phyloP scores from a whole-genome alignment of 257 asterid species.

The Gentiana straminea region DNA sequence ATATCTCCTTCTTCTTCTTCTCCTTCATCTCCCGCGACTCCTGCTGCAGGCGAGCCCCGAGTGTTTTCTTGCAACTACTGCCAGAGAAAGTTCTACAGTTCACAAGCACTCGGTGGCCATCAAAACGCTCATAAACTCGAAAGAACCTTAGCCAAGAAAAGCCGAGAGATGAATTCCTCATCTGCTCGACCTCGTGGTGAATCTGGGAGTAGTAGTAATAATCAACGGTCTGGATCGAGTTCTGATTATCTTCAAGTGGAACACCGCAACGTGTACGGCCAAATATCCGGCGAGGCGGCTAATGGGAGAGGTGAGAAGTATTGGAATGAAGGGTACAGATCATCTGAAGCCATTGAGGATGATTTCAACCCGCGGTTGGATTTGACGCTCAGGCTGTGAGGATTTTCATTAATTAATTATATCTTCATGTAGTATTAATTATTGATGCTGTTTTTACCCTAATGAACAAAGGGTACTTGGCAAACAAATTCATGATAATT shows the following conservation, averaged over 20 bases:
- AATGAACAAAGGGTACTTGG: too few relatives aligned
- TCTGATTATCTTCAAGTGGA: neutral
- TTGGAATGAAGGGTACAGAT: conserved; percentile 20
- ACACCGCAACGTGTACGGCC: conserved; percentile 7
- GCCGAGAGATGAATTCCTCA: conserved; percentile 47
- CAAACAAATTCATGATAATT: too few relatives aligned
- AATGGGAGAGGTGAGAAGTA: conserved; percentile 23
- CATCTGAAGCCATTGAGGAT: conserved; percentile 34
- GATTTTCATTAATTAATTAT: neutral
- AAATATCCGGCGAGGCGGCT: conserved; percentile 9
- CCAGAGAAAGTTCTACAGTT: conserved; percentile 63
- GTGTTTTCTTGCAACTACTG: conserved; percentile 80
- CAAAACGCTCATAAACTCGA: conserved; percentile 89
- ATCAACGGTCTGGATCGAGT: conserved; percentile 12
- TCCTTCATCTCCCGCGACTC: conserved; percentile 16
- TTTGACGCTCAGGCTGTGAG: conserved; percentile 58
- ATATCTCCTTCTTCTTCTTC: conserved; percentile 28
- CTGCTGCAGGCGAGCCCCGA: conserved; percentile 22
- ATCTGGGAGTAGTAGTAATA: neutral
- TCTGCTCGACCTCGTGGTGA: conserved; percentile 26
- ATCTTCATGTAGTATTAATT: too few relatives aligned
- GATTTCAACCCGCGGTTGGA: conserved; percentile 45
- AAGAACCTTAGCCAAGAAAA: conserved; percentile 71
- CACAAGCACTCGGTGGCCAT: conserved; percentile 93
- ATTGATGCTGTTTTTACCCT: too few relatives aligned